A percentile compares a stretch with the other conserved stretches of the same genome.
Evolutionary conservation across 768 basidiomycete genomes (phyloP).

Genomic region (Pisolithus albus): DNA sequence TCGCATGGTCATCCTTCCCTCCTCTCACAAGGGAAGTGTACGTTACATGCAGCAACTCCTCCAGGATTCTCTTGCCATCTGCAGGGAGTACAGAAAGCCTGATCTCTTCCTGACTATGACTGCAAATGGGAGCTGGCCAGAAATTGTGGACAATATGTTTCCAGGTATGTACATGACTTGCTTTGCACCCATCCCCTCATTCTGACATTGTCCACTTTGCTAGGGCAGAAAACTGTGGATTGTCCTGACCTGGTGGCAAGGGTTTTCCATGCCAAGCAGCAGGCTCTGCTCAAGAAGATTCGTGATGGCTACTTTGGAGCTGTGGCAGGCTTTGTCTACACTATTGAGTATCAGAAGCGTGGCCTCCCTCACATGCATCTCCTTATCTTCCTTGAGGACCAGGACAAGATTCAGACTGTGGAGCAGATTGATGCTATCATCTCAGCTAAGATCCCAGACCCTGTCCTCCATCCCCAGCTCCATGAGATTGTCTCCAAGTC

Average conservation of each 20-base stretch:
- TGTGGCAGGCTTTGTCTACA: slow-evolving; percentile 39
- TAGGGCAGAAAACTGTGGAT: slow-evolving; percentile 33
- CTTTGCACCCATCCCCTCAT: background rate
- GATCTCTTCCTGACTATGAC: slow-evolving; percentile 51
- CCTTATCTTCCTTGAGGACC: slow-evolving; percentile 34
- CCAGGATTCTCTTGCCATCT: slow-evolving; percentile 44
- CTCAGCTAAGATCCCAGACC: slow-evolving; percentile 39
- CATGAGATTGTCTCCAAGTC: slow-evolving; percentile 31
- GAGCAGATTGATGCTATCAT: slow-evolving; percentile 36
- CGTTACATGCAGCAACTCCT: slow-evolving; percentile 36
- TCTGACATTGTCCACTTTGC: background rate
- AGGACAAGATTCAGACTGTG: slow-evolving; percentile 28
- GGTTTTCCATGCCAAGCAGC: slow-evolving; percentile 40
- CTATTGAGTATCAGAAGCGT: slow-evolving; percentile 53
- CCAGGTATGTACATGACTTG: slow-evolving; percentile 16
- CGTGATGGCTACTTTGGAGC: slow-evolving; percentile 36
- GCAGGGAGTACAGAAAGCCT: slow-evolving; percentile 26
- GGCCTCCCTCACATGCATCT: slow-evolving; percentile 51
- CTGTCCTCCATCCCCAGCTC: slow-evolving; percentile 30
- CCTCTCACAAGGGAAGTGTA: slow-evolving; percentile 36
- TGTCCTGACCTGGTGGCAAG: slow-evolving; percentile 41
- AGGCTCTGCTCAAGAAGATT: slow-evolving; percentile 31
- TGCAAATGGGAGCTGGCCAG: slow-evolving; percentile 44
- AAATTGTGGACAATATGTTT: slow-evolving; percentile 33
- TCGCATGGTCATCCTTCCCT: slow-evolving; percentile 31